Evolutionary conservation across 2,329 filamentous ascomycete genomes (phyloP).

Genomic region (Didymella pomorum): DNA sequence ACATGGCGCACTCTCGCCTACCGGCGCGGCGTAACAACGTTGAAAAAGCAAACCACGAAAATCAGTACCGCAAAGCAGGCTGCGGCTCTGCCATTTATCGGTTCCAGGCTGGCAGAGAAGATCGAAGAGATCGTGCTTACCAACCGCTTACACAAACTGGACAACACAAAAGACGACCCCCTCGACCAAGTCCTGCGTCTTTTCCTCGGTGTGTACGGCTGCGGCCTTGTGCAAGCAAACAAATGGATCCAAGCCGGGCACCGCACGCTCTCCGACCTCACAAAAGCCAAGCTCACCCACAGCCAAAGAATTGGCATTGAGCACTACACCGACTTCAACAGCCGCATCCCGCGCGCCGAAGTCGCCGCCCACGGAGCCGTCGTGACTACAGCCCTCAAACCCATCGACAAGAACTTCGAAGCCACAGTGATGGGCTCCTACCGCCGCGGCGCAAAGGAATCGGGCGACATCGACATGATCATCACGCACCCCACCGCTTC

Average conservation of each 20-base stretch:
- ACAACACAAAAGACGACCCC: conserved; percentile 73
- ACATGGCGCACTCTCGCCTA: conserved; percentile 80
- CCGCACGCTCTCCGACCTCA: conserved; percentile 74
- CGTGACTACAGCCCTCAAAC: conserved; percentile 66
- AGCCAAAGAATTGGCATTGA: conserved; percentile 80
- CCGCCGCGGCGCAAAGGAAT: conserved; percentile 76
- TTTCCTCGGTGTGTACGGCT: conserved; percentile 83
- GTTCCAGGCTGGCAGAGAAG: conserved; percentile 76
- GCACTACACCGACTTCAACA: conserved; percentile 79
- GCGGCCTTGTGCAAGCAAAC: conserved; percentile 72
- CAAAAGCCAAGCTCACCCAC: conserved; percentile 67
- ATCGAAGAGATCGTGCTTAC: conserved; percentile 89
- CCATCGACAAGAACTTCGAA: conserved; percentile 70
- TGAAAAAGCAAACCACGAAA: conserved; percentile 70
- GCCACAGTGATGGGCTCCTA: conserved; percentile 85
- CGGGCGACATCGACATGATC: conserved; percentile 85
- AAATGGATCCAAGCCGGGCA: conserved; percentile 80
- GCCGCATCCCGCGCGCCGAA: conserved; percentile 79
- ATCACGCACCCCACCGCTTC: conserved; percentile 72
- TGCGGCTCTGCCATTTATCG: conserved; percentile 71
- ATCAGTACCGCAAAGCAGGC: conserved; percentile 77
- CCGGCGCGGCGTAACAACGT: conserved; percentile 75
- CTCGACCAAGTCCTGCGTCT: conserved; percentile 69
- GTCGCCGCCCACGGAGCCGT: conserved; percentile 73
- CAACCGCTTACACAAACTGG: conserved; percentile 73